A percentile compares a stretch with the other conserved stretches of the same genome.
Evolutionary conservation across 106 monocot species (phyloP).

Genomic region (Dendrobium huoshanense): DNA sequence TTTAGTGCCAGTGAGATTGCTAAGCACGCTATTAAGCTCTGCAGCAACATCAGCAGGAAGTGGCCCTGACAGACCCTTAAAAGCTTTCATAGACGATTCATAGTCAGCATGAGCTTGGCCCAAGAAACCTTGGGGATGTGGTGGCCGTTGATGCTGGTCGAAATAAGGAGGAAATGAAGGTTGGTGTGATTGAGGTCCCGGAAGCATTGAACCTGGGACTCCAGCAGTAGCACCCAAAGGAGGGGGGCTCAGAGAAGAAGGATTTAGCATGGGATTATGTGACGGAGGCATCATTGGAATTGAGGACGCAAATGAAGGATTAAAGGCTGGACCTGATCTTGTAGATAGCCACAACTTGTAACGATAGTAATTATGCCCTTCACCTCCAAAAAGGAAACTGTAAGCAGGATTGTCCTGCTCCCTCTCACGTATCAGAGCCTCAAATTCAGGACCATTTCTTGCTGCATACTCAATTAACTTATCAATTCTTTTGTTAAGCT

Average conservation of each 20-base stretch:
- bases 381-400: slow-evolving; percentile 87
- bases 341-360: slow-evolving; percentile 67
- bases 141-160: slow-evolving; percentile 50
- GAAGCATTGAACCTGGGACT: slow-evolving; percentile 33
- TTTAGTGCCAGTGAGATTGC: slow-evolving; percentile 73
- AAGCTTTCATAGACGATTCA: slow-evolving; percentile 36
- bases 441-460: slow-evolving; percentile 95
- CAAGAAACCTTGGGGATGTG: slow-evolving; percentile 34
- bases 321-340: slow-evolving; percentile 33
- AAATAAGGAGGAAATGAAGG: slow-evolving; percentile 45
- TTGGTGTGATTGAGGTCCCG: slow-evolving; percentile 38
- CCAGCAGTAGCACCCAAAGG: slow-evolving; percentile 25
- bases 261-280: slow-evolving; percentile 32
- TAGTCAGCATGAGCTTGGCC: slow-evolving; percentile 43
- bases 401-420: slow-evolving; percentile 88
- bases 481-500: slow-evolving; percentile 86
- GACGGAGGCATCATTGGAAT: slow-evolving; percentile 25
- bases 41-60: slow-evolving; percentile 86
- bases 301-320: slow-evolving; percentile 29
- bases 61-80: slow-evolving; percentile 71
- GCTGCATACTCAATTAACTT: slow-evolving; percentile 76
- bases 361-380: slow-evolving; percentile 78
- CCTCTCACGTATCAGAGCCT: slow-evolving; percentile 89
- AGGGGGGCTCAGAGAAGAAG: slow-evolving; percentile 17
- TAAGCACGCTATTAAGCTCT: slow-evolving; percentile 62